These are phyloP conservation scores for Stemphylium vesicarium DNA, from an alignment of 2,329 filamentous ascomycete species.

Conservation along the genomic window DNA sequence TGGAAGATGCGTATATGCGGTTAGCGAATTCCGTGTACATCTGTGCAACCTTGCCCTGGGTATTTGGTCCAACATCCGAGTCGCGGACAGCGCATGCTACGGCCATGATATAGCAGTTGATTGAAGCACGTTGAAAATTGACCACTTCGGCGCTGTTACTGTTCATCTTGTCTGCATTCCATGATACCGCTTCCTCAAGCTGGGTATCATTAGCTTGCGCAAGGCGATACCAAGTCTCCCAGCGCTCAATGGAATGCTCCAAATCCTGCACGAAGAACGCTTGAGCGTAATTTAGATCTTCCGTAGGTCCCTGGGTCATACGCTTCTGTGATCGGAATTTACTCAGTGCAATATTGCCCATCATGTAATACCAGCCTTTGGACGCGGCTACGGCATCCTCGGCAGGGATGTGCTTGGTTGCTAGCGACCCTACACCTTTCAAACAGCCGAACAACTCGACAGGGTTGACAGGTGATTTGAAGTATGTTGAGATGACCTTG, in stretches of 20 bases:
- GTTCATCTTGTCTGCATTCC: slow-evolving; percentile 91
- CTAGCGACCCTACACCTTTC: slow-evolving; percentile 69
- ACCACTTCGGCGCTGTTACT: slow-evolving; percentile 77
- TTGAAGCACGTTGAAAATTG: slow-evolving; percentile 76
- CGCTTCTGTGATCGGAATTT: slow-evolving; percentile 84
- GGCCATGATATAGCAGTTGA: slow-evolving; percentile 79
- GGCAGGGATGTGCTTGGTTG: slow-evolving; percentile 58
- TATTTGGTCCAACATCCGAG: slow-evolving; percentile 61
- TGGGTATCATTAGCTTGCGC: slow-evolving; percentile 89
- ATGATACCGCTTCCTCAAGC: slow-evolving; percentile 83
- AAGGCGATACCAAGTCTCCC: slow-evolving; percentile 90
- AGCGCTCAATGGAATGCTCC: slow-evolving; percentile 79
- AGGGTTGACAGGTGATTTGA: slow-evolving; percentile 85
- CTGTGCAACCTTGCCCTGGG: slow-evolving; percentile 64
- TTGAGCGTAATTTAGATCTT: slow-evolving; percentile 82
- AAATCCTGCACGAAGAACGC: slow-evolving; percentile 81
- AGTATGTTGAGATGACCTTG: slow-evolving; percentile 78
- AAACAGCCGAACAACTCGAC: slow-evolving; percentile 80
- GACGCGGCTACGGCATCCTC: slow-evolving; percentile 74
- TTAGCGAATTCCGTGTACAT: slow-evolving; percentile 73
- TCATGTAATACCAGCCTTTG: slow-evolving; percentile 89
- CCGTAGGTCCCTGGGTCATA: slow-evolving; percentile 77
- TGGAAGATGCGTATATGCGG: slow-evolving; percentile 71
- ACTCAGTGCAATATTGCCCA: slow-evolving; percentile 85
- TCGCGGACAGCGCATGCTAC: slow-evolving; percentile 65